Evolutionary conservation across 768 basidiomycete genomes (phyloP).

Genomic region (Coprinopsis cinerea): DNA sequence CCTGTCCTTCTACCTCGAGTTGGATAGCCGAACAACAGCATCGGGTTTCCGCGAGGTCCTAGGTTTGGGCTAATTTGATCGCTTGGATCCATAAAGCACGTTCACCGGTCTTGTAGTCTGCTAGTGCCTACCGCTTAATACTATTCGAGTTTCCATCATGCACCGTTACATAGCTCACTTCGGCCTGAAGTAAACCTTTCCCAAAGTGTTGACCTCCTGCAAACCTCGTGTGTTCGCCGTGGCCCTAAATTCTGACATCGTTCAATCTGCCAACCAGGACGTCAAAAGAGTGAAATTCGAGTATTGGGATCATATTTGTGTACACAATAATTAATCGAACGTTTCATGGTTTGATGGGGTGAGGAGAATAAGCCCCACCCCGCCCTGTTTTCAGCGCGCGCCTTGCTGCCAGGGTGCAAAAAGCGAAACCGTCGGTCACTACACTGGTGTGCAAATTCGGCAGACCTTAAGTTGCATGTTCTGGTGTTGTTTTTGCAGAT

Average conservation of each 20-base stretch:
- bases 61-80: background rate
- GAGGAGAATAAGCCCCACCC: too few relatives aligned
- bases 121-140: background rate
- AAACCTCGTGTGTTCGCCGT: background rate
- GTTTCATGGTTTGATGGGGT: too few relatives aligned
- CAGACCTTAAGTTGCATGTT: too few relatives aligned
- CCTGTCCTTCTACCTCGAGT: background rate
- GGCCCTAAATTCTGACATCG: background rate
- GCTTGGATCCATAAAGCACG: too few relatives aligned
- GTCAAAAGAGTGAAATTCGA: background rate
- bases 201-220: too few relatives aligned
- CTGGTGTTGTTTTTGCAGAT: too few relatives aligned
- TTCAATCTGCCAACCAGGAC: background rate
- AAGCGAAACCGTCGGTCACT: too few relatives aligned
- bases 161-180: background rate
- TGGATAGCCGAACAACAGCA: background rate
- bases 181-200: too few relatives aligned
- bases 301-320: background rate
- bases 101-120: too few relatives aligned
- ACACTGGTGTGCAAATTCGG: too few relatives aligned
- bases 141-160: background rate
- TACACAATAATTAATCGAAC: background rate
- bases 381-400: too few relatives aligned
- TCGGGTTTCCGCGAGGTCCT: background rate
- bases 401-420: too few relatives aligned